Evolutionary conservation across 768 basidiomycete species (phyloP), one percentile per base, ranked within the genome.

Genomic region (Cystoderma amianthinum): DNA sequence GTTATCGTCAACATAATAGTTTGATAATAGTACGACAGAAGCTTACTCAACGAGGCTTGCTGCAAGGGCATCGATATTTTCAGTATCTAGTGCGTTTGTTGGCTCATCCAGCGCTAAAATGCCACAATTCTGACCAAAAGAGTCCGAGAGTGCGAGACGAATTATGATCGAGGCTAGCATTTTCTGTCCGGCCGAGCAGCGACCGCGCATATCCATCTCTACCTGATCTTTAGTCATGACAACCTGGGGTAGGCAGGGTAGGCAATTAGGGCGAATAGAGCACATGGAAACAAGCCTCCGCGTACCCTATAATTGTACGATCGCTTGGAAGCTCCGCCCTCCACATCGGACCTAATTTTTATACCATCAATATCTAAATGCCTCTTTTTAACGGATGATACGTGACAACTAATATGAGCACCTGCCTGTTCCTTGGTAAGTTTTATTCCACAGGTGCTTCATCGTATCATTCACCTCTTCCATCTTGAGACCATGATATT

Each of bases 151-250:
- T 3, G 96, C 96, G 24, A 99, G 80, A 4, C 96, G 82, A 54
- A 99, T 98, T 63, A 98, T 91, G 61, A 98, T 97, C 16, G 90
- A 94, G 7, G 95, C 96, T 44, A 99, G 68, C 76, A 98, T 97
- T 66, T 99, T 99, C 64, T 99, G 96, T 0, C 96, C 96, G 1
- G 96, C 96, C 12, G 89, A 93, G 64, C 96, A 99, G 48, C 96
- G 80, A 18, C 96, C 96, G 43, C 96, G 82, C 96, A 99, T 99
- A 63, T 98, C 96, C 88, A 99, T 93, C 63, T 98, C 95, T 5
- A 97, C 94, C 54, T 93, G 87, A 58, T 97, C 94, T 67, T 99
- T 99, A 39, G 86, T 90, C 95, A 99, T 98, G 49, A 98, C 95
- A 44, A 97, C 92, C 92, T 95, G 58, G 42, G 44, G 34, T 41